Conservation (phyloP, 2,329 filamentous ascomycete genomes). For the Immersiporthe knoxdaviesiana region DNA sequence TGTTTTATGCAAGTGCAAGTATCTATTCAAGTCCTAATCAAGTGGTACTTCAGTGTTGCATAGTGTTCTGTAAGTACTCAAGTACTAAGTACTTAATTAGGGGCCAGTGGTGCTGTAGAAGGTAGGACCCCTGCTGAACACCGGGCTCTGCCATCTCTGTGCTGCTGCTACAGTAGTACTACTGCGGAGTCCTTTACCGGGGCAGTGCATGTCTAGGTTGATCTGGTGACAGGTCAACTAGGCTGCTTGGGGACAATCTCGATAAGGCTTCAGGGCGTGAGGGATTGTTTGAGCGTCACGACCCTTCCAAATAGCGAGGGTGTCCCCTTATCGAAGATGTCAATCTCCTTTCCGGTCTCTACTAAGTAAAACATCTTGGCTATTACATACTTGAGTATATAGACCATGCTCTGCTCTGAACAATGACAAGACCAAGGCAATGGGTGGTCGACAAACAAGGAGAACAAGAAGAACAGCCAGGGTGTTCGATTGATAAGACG, state of each 20-base stretch:
- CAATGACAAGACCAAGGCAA: background rate
- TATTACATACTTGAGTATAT: background rate
- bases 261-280: constrained; percentile 10
- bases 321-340: background rate
- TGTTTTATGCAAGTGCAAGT: no score
- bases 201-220: constrained; percentile 1
- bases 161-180: background rate
- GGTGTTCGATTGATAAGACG: background rate
- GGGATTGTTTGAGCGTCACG: constrained; percentile 5
- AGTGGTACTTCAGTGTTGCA: no score
- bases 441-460: background rate
- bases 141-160: background rate
- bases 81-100: background rate
- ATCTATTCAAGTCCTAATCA: background rate
- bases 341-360: background rate
- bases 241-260: constrained; percentile 8
- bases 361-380: background rate
- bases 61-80: no score
- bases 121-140: background rate
- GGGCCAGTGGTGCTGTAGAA: background rate
- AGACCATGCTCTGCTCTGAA: background rate
- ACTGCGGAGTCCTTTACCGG: no score
- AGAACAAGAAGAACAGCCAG: background rate
- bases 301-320: background rate
- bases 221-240: constrained; percentile 10